Conservation (phyloP, 164 flowering plant genomes). For the grape (Vitis vinifera) region DNA sequence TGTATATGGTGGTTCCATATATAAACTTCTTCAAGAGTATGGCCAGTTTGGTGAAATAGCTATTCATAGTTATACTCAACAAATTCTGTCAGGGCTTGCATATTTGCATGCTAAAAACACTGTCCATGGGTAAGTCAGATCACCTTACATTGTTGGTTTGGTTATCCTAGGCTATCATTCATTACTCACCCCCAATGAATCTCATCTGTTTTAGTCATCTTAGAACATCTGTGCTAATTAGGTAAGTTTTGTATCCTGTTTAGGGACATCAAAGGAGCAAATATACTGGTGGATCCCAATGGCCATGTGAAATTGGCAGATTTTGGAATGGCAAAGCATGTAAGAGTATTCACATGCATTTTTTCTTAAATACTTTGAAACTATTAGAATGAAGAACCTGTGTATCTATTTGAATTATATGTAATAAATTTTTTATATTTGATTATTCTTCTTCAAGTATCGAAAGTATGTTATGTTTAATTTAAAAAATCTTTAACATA, state of each 20-base stretch:
- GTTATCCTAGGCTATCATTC: neutral
- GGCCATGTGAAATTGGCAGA: slow-evolving; percentile 76
- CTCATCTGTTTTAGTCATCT: neutral
- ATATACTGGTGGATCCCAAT: slow-evolving; percentile 72
- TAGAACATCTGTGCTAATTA: neutral
- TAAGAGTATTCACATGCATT: slow-evolving; percentile 24
- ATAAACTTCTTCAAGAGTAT: slow-evolving; percentile 77
- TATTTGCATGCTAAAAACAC: slow-evolving; percentile 70
- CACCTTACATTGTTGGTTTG: neutral
- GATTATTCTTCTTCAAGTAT: too few relatives aligned
- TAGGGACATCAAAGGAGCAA: slow-evolving; percentile 90
- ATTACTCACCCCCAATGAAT: neutral
- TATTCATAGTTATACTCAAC: slow-evolving; percentile 64
- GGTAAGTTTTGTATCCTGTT: slow-evolving; percentile 1
- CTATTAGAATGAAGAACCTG: neutral
- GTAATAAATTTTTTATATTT: too few relatives aligned
- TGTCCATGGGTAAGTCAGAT: slow-evolving; percentile 52
- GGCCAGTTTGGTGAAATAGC: slow-evolving; percentile 64
- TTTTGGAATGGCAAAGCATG: slow-evolving; percentile 92
- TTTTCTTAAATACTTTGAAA: neutral
- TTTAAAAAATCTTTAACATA: too few relatives aligned
- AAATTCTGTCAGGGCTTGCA: slow-evolving; percentile 74
- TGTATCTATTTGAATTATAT: too few relatives aligned
- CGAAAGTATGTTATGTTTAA: too few relatives aligned
- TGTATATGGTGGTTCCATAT: slow-evolving; percentile 81